Conservation (phyloP, 2,329 filamentous ascomycete genomes). For the Curvularia sp. region DNA sequence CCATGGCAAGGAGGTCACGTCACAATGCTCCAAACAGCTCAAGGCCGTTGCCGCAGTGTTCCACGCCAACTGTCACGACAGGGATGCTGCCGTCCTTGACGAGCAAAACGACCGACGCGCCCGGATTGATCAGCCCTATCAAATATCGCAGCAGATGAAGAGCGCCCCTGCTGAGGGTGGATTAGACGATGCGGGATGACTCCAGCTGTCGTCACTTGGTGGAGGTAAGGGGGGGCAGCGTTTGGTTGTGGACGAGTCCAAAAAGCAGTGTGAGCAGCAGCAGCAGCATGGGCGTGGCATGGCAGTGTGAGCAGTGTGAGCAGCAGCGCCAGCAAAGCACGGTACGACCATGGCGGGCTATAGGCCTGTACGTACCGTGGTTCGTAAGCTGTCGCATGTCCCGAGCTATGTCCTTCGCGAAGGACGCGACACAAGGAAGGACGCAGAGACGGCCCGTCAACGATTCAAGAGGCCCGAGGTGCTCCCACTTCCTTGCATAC, state of each 20-base stretch:
- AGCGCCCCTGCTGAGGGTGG: slow-evolving; percentile 5
- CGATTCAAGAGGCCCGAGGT: slow-evolving; percentile 33
- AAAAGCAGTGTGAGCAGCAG: background rate
- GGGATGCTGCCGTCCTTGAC: slow-evolving; percentile 15
- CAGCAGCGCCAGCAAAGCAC: slow-evolving; percentile 7
- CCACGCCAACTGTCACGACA: slow-evolving; percentile 36
- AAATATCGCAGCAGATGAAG: slow-evolving; percentile 32
- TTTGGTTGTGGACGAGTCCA: slow-evolving; percentile 1
- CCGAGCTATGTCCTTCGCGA: slow-evolving; percentile 23
- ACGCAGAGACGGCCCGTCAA: slow-evolving; percentile 32
- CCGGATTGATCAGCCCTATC: slow-evolving; percentile 45
- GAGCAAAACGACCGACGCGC: slow-evolving; percentile 38
- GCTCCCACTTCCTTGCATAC: slow-evolving; percentile 19
- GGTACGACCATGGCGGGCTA: slow-evolving; percentile 11
- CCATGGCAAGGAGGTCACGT: slow-evolving; percentile 30
- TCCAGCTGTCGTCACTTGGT: slow-evolving; percentile 12
- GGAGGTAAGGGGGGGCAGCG: background rate
- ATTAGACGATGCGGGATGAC: slow-evolving; percentile 34
- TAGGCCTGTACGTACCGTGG: slow-evolving; percentile 32
- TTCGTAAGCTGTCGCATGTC: slow-evolving; percentile 25
- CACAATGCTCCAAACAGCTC: slow-evolving; percentile 25
- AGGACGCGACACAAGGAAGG: slow-evolving; percentile 22
- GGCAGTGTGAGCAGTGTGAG: slow-evolving; percentile 1
- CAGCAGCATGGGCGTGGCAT: background rate
- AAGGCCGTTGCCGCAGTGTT: slow-evolving; percentile 18